phyloP scores from a whole-genome alignment of 73 alveolate species.

The Blepharisma stoltei region DNA sequence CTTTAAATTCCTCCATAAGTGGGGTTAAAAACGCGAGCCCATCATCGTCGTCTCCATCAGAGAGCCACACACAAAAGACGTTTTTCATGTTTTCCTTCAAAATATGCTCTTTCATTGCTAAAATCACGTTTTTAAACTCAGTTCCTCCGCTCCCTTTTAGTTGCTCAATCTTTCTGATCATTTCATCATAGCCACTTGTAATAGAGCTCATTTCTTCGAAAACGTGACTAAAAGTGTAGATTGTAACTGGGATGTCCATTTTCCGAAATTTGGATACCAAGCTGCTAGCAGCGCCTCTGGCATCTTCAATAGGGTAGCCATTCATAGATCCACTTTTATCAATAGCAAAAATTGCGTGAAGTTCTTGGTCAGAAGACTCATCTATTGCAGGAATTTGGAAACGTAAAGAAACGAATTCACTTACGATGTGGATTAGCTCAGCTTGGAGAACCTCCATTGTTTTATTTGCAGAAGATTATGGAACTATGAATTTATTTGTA shows the following conservation, averaged over 20 bases:
- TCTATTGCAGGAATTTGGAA: not conserved
- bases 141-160: not conserved
- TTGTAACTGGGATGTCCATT: not conserved
- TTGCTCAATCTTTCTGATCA: not conserved
- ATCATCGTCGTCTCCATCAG: not conserved
- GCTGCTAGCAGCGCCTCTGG: not conserved
- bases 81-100: not conserved
- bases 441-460: not conserved
- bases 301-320: not conserved
- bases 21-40: not conserved
- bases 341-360: slow-evolving; percentile 7
- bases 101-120: not conserved
- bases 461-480: no score
- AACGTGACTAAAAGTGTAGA: not conserved
- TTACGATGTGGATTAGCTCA: not conserved
- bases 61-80: slow-evolving; percentile 4
- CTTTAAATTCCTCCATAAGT: not conserved
- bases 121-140: not conserved
- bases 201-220: not conserved
- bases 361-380: not conserved
- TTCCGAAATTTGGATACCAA: not conserved
- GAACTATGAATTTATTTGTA: no score
- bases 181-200: not conserved
- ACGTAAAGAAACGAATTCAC: not conserved
- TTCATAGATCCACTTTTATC: slow-evolving; percentile 13